phyloP scores from a whole-genome alignment of 2,329 filamentous ascomycete species.

The Talaromyces sp. region DNA sequence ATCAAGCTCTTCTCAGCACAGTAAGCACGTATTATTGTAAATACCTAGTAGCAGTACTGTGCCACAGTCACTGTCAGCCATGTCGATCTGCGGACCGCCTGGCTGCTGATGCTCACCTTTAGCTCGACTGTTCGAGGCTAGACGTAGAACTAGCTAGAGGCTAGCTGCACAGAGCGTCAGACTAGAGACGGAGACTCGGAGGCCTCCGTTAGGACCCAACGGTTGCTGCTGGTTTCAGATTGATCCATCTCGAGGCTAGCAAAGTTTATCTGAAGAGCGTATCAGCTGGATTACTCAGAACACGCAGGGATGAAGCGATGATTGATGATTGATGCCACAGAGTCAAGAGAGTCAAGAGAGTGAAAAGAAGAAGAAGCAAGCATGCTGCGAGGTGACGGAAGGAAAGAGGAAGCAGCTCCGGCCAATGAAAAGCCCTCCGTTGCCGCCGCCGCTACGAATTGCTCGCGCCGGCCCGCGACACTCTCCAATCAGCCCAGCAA shows the following conservation, averaged over 20 bases:
- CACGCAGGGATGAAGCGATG: no score
- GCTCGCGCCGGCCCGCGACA: no score
- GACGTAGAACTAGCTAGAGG: background rate
- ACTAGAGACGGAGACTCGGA: no score
- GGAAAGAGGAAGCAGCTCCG: background rate
- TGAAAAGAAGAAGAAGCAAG: background rate
- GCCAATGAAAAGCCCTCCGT: background rate
- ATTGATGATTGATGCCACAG: background rate
- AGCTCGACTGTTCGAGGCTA: no score
- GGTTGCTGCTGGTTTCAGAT: background rate
- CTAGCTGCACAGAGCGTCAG: no score
- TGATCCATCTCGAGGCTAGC: background rate
- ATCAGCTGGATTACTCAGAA: no score
- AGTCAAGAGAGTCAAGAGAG: background rate
- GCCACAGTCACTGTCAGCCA: background rate
- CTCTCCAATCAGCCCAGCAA: background rate
- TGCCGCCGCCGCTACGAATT: background rate
- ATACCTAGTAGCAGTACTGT: no score
- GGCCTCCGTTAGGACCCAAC: no score
- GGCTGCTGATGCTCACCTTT: no score
- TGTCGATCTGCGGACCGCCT: no score
- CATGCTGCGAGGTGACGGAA: background rate
- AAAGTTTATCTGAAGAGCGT: background rate
- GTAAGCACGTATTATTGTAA: background rate
- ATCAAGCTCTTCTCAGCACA: background rate